Evolutionary conservation across 208 protist genomes (phyloP), one percentile per base, ranked within the genome.

Genomic region (Leishmania braziliensis): DNA sequence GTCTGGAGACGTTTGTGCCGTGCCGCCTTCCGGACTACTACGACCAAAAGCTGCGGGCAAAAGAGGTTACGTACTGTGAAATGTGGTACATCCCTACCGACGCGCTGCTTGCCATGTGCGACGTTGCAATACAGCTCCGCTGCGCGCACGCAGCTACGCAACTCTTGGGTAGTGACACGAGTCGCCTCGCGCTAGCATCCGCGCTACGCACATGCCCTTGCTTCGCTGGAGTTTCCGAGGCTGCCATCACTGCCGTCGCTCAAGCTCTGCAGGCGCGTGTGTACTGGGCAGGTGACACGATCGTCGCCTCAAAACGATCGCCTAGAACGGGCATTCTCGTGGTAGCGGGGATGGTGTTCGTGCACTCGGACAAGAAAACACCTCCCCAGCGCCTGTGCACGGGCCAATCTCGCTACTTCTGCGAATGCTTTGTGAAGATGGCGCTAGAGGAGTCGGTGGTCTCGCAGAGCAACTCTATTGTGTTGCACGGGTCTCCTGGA

Each of bases 1-100:
- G 91, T 16, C 70, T 95, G 58, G 56, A 95, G 50, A 83, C 86
- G 74, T 90, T 95, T 82, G 83, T 89, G 10, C 80, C 84, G 14
- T 81, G 54, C 63, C 78, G 86, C 33, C 36, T 90, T 29, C 90
- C 91, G 6, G 50, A 75, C 36, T 78, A 74, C 75, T 84, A 85
- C 43, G 83, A 79, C 29, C 88, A 88, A 78, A 77, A 70, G 46
- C 80, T 75, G 20, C 72, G 51, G 23, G 89, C 81, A 33, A 78
- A 81, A 5, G 88, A 88, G 20, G 56, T 74, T 1, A 82, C 68
- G 36, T 93, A 94, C 80, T 91, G 86, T 58, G 90, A 93, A 69
- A 79, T 91, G 58, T 96, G 93, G 93, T 63, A 78, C n/a, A 60
- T 94, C 56, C 43, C 86, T 6, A 48, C 87, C 14, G 29, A 51